Conservation (phyloP, 2,329 filamentous ascomycete genomes). For the Raffaelea albimanens region DNA sequence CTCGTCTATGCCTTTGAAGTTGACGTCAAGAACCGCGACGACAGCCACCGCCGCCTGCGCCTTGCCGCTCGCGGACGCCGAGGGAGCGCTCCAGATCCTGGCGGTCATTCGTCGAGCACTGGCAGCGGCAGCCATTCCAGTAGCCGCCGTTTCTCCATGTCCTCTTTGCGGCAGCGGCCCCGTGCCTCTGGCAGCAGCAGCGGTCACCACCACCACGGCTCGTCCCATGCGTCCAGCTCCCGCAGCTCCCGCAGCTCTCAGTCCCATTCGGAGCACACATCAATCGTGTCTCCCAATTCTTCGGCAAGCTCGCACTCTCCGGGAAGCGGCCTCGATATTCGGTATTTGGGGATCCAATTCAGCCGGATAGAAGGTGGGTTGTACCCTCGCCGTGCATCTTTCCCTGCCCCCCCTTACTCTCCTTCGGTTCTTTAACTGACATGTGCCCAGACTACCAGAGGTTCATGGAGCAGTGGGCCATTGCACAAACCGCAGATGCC, state of each 20-base stretch:
- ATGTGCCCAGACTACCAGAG: constrained; percentile 29
- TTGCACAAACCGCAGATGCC: constrained; percentile 35
- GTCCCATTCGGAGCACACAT: constrained; percentile 8
- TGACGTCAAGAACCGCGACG: constrained; percentile 35
- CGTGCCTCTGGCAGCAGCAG: constrained; percentile 11
- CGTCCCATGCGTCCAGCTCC: constrained; percentile 4
- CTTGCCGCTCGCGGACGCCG: constrained; percentile 31
- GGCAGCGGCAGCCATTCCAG: not conserved
- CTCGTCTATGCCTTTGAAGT: constrained; percentile 36
- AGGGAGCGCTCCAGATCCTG: constrained; percentile 28
- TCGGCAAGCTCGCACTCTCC: constrained; percentile 12
- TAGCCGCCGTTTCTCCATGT: constrained; percentile 30
- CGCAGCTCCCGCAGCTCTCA: constrained; percentile 9
- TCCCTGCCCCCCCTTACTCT: not conserved
- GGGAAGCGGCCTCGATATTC: constrained; percentile 28
- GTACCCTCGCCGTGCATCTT: not conserved
- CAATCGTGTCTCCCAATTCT: constrained; percentile 2
- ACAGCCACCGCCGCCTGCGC: constrained; percentile 34
- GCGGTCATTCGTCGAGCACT: constrained; percentile 9
- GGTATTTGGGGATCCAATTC: constrained; percentile 41
- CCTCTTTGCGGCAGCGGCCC: constrained; percentile 29
- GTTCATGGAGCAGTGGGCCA: constrained; percentile 36
- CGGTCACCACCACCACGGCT: constrained; percentile 14
- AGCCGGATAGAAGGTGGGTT: constrained; percentile 34
- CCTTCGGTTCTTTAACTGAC: constrained; percentile 2